Evolutionary conservation across 352 stramenopile genomes (phyloP).

Genomic region (Phytopythium delawarense): DNA sequence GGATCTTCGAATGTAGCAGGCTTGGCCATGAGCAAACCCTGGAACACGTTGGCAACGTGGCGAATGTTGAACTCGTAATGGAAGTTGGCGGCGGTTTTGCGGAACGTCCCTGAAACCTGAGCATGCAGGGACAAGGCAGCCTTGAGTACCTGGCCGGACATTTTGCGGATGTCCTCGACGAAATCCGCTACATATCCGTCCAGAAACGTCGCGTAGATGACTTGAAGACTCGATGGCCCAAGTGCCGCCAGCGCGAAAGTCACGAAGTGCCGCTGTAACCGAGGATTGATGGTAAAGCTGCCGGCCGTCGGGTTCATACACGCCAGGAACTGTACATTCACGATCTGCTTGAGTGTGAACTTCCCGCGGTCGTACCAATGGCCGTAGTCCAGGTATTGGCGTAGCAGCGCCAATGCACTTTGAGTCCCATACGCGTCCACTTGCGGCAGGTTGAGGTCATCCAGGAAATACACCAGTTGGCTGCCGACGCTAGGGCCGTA

Average conservation of each 20-base stretch:
- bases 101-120: constrained; percentile 73
- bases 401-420: constrained; percentile 89
- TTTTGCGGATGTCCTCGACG: constrained; percentile 88
- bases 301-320: constrained; percentile 96
- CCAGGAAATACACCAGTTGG: constrained; percentile 94
- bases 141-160: constrained; percentile 82
- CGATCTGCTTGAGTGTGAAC: constrained; percentile 91
- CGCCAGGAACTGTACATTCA: constrained; percentile 92
- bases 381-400: constrained; percentile 94
- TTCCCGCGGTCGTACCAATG: constrained; percentile 94
- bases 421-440: constrained; percentile 95
- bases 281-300: constrained; percentile 91
- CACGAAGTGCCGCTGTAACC: constrained; percentile 94
- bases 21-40: constrained; percentile 90
- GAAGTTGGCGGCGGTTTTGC: constrained; percentile 94
- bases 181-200: constrained; percentile 93
- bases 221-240: constrained; percentile 81
- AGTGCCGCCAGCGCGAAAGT: constrained; percentile 92
- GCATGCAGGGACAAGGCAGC: constrained; percentile 88
- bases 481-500: constrained; percentile 77
- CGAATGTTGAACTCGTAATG: constrained; percentile 98
- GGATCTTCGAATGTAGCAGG: constrained; percentile 84
- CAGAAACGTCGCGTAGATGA: constrained; percentile 95
- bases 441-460: constrained; percentile 95
- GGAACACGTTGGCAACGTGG: constrained; percentile 93